A percentile compares a stretch with the other conserved stretches of the same genome.
Evolutionary conservation across 768 basidiomycete species (phyloP).

Genomic region (Suillus bovinus): DNA sequence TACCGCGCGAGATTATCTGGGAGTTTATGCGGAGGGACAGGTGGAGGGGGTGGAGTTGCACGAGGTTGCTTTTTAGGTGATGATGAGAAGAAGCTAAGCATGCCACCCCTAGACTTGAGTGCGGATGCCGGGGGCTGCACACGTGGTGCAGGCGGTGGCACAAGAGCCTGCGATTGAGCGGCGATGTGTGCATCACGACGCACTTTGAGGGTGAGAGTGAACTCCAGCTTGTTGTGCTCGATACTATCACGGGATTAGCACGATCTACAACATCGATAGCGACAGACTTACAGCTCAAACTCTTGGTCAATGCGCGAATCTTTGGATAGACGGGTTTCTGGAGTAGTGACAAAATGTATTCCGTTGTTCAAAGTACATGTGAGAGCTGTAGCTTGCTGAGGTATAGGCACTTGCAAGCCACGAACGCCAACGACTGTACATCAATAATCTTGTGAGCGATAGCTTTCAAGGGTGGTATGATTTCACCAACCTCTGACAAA

Average conservation of each 20-base stretch:
- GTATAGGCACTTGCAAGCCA: slow-evolving; percentile 75
- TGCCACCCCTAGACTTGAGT: slow-evolving; percentile 58
- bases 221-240: slow-evolving; percentile 93
- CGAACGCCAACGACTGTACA: slow-evolving; percentile 72
- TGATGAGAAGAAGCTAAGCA: slow-evolving; percentile 75
- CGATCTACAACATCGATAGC: not conserved
- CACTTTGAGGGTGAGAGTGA: slow-evolving; percentile 87
- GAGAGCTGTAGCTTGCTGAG: slow-evolving; percentile 69
- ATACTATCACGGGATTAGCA: slow-evolving; percentile 49
- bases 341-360: slow-evolving; percentile 93
- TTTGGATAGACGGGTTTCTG: slow-evolving; percentile 59
- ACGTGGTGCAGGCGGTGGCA: slow-evolving; percentile 46
- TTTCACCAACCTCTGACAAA: slow-evolving; percentile 79
- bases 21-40: slow-evolving; percentile 43
- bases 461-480: not conserved
- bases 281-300: slow-evolving; percentile 75
- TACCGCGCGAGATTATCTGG: slow-evolving; percentile 82
- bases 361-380: slow-evolving; percentile 94
- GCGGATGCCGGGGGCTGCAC: slow-evolving; percentile 45
- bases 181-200: slow-evolving; percentile 84
- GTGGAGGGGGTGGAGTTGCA: slow-evolving; percentile 38
- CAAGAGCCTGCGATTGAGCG: slow-evolving; percentile 69
- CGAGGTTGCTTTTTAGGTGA: slow-evolving; percentile 71
- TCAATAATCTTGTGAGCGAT: slow-evolving; percentile 5
- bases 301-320: slow-evolving; percentile 80